A percentile compares a stretch with the other conserved stretches of the same genome.
Evolutionary conservation across 371 early-diverging fungal species (phyloP).

Genomic region (Aphelidium insulamus): DNA sequence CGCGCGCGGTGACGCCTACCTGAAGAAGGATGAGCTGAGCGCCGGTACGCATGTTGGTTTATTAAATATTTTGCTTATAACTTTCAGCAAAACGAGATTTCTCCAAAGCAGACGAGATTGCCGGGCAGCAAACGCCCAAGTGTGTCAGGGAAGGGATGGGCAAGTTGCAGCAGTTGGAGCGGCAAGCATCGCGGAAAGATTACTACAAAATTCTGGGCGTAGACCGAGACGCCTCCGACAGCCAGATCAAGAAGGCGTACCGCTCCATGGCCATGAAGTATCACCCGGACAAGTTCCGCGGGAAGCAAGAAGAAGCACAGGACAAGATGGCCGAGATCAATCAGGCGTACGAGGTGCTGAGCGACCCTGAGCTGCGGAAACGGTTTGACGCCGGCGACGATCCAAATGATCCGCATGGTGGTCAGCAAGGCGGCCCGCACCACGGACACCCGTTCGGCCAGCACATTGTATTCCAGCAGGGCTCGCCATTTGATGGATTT

Average conservation of each 20-base stretch:
- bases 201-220: slow-evolving; percentile 88
- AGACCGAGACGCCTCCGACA: slow-evolving; percentile 35
- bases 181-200: slow-evolving; percentile 49
- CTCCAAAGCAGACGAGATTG: slow-evolving; percentile 38
- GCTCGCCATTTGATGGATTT: too few species aligned
- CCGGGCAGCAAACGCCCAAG: slow-evolving; percentile 23
- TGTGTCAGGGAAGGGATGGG: slow-evolving; percentile 26
- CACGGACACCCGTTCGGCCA: slow-evolving; percentile 26
- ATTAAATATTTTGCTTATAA: too few species aligned
- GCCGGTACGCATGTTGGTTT: too few species aligned
- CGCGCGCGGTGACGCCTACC: slow-evolving; percentile 38
- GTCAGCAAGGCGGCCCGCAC: slow-evolving; percentile 12
- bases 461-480: too few species aligned
- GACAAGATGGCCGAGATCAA: slow-evolving; percentile 83
- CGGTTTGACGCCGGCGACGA: slow-evolving; percentile 80
- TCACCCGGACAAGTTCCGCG: slow-evolving; percentile 78
- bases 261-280: slow-evolving; percentile 63
- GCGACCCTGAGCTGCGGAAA: slow-evolving; percentile 41
- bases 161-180: slow-evolving; percentile 39
- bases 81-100: slow-evolving; percentile 35
- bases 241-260: slow-evolving; percentile 81
- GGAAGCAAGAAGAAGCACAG: slow-evolving; percentile 58
- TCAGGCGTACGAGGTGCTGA: slow-evolving; percentile 74
- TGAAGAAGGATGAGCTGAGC: slow-evolving; percentile 41
- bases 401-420: slow-evolving; percentile 60